Base-by-base conservation (phyloP, 192 early-diverging fungal species). In the Helicostylum pulchrum region DNA sequence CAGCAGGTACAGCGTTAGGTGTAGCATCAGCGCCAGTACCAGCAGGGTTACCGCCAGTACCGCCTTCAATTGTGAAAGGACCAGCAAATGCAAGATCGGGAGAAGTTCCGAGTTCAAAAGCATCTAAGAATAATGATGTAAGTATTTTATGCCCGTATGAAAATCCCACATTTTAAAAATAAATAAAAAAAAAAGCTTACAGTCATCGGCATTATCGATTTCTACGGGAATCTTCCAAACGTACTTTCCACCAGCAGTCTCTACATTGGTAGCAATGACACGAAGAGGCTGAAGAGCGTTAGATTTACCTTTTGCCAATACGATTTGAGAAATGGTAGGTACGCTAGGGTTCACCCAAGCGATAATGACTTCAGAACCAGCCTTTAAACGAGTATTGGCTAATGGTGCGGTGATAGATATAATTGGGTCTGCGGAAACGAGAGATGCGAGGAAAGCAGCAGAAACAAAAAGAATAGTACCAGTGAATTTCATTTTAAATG, bases 1-100 rank as follows among this genome's bases (percentile, higher is more conserved):
- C 6, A 17, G 36, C 51, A 39, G 59, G 23, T 49, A 39, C 23
- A 10, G 52, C 20, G 64, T 58, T 47, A 12, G 32, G n/a, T 34
- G 62, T 32, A 7, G 46, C 12, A 20, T 44, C 61, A 57, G 49
- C 55, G 15, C 59, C 34, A n/a, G 55, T 30, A 21, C 53, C 61
- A 30, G 68, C 52, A 19, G 44, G 61, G 36, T 53, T 11, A 46
- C 34, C 43, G 26, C 54, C 58, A 26, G 44, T 57, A 49, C 57
- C 71, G 26, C 60, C 68, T 51, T 67, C 51, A 52, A 73, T 62
- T 30, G 50, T 56, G 53, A 73, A 73, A 26, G 65, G 64, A 51
- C 71, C 71, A 51, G 71, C 57, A 61, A 62, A 73, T 12, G 64
- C 59, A 12, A 73, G 23, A 30, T 73, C 64, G 15, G 71, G 71